phyloP scores from a whole-genome alignment of 1,139 yeast genomes.

The Scheffersomyces stambukii region DNA sequence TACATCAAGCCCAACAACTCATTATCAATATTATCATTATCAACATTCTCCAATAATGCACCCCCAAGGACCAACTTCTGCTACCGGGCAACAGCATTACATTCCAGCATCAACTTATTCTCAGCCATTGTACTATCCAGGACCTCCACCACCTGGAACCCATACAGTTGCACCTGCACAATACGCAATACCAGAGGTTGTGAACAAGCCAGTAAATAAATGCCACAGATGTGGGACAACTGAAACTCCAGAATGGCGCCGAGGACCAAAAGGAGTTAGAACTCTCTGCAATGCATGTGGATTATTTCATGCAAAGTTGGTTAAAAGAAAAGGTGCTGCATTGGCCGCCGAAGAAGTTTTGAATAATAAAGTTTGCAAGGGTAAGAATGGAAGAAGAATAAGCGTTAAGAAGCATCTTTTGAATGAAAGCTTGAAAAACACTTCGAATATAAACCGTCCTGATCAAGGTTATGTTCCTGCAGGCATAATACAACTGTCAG shows the following conservation, averaged over 20 bases:
- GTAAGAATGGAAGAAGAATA: constrained; percentile 44
- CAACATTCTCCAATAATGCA: constrained; percentile 7
- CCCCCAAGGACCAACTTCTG: constrained; percentile 13
- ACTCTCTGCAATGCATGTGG: constrained; percentile 92
- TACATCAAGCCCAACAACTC: constrained; percentile 10
- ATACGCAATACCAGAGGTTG: constrained; percentile 29
- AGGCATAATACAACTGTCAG: too few species aligned
- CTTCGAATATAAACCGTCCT: not conserved
- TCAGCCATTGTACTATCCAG: constrained; percentile 1
- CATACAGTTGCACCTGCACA: constrained; percentile 9
- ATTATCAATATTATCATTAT: constrained; percentile 11
- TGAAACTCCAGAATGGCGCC: constrained; percentile 89
- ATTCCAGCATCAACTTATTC: constrained; percentile 1
- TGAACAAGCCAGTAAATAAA: constrained; percentile 34
- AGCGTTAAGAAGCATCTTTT: constrained; percentile 28
- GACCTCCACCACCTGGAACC: not conserved
- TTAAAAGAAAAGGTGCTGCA: constrained; percentile 62
- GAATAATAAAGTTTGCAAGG: constrained; percentile 43
- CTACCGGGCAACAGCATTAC: constrained; percentile 4
- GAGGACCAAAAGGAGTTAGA: constrained; percentile 83
- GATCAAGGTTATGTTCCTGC: not conserved
- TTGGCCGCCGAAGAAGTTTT: constrained; percentile 53
- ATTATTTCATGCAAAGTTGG: constrained; percentile 69
- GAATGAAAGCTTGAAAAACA: constrained; percentile 9
- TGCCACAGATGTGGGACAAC: constrained; percentile 62